Conservation (phyloP, 176 grass and related monocot species). For the Musa itinerans region DNA sequence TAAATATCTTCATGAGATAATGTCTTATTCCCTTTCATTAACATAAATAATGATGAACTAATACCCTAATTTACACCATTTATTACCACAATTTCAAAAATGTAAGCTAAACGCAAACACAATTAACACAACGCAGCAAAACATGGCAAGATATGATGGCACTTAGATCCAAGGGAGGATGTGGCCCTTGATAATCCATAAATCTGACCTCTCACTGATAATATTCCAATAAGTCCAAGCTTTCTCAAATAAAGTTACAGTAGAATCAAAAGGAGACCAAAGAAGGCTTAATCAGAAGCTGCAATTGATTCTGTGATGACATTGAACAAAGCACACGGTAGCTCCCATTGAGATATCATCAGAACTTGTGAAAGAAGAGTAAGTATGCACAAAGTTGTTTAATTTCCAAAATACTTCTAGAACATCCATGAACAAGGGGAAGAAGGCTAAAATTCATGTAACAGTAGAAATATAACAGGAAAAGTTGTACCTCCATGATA, state of each 20-base stretch:
- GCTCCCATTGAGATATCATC: background rate
- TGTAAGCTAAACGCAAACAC: background rate
- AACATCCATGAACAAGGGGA: background rate
- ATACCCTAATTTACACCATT: background rate
- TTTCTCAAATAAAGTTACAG: background rate
- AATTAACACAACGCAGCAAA: background rate
- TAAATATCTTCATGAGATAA: background rate
- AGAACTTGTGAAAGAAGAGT: background rate
- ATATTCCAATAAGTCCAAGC: background rate
- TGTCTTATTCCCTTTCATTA: background rate
- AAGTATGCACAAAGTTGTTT: background rate
- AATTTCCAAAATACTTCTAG: background rate
- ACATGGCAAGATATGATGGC: background rate
- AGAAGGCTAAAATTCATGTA: background rate
- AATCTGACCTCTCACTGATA: background rate
- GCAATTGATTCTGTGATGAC: background rate
- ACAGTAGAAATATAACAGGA: background rate
- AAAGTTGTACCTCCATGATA: constrained; percentile 81
- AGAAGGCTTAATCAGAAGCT: background rate
- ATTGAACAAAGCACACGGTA: background rate
- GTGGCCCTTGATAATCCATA: background rate
- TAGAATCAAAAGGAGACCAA: background rate
- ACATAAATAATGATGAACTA: background rate
- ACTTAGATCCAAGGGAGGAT: background rate
- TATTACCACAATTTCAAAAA: background rate